A percentile compares a stretch with the other conserved stretches of the same genome.
phyloP scores from a whole-genome alignment of 768 basidiomycete genomes.

The Terana coerulea region DNA sequence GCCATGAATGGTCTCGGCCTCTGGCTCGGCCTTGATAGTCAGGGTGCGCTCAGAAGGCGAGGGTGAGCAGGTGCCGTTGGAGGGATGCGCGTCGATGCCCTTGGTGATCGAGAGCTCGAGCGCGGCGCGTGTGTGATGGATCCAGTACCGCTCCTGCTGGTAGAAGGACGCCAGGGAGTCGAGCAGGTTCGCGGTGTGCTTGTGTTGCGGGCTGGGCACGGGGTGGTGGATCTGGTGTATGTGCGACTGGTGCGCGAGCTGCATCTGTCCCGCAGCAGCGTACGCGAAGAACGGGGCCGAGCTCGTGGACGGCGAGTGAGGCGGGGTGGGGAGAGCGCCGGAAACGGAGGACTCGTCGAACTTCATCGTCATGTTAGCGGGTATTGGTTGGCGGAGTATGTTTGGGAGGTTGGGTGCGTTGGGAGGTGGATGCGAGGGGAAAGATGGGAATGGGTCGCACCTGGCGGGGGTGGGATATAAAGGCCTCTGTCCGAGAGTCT shows the following conservation, averaged over 20 bases:
- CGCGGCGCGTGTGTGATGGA: conserved; percentile 58
- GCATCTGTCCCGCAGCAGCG: not conserved
- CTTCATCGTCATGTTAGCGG: conserved; percentile 4
- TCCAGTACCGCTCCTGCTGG: conserved; percentile 69
- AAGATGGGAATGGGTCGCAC: not conserved
- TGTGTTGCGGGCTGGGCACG: conserved; percentile 15
- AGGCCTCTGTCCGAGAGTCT: not conserved
- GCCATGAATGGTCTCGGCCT: conserved; percentile 18
- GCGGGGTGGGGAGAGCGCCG: conserved; percentile 28
- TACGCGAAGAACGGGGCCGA: not conserved
- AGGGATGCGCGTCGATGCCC: conserved; percentile 29
- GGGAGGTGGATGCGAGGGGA: no score
- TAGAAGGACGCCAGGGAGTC: conserved; percentile 65
- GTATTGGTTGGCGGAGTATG: not conserved
- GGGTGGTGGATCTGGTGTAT: not conserved
- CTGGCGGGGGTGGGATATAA: not conserved
- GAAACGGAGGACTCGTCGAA: not conserved
- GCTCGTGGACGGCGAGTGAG: conserved; percentile 24
- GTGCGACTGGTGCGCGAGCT: not conserved
- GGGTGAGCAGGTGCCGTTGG: conserved; percentile 18
- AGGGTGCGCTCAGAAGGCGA: conserved; percentile 14
- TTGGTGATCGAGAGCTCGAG: conserved; percentile 46
- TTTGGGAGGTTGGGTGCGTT: not conserved
- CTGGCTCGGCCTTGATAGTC: conserved; percentile 31
- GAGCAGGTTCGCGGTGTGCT: conserved; percentile 50